A percentile compares a stretch with the other conserved stretches of the same genome.
Conservation (phyloP, 257 asterid species). For the Paraleonurus japonicus region DNA sequence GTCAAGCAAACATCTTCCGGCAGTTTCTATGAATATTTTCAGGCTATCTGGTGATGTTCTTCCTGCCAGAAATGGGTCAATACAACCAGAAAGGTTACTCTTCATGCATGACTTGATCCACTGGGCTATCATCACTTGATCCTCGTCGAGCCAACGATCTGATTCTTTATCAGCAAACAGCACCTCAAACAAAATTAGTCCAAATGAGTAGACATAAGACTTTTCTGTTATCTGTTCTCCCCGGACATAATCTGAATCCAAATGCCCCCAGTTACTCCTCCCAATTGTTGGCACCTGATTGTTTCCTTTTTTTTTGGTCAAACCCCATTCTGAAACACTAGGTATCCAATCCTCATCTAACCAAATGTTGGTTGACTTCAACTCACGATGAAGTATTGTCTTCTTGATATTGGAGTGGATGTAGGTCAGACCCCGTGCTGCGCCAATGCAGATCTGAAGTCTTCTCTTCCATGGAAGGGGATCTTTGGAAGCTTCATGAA, state of each 20-base stretch:
- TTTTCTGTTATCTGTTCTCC: conserved; percentile 43
- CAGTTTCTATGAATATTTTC: conserved; percentile 45
- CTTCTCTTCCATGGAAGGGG: conserved; percentile 67
- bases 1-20: conserved; percentile 55
- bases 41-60: conserved; percentile 52
- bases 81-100: conserved; percentile 35
- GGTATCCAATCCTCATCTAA: conserved; percentile 56
- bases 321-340: conserved; percentile 54
- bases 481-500: conserved; percentile 47
- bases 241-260: conserved; percentile 61
- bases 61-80: conserved; percentile 53
- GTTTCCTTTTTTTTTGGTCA: conserved; percentile 33
- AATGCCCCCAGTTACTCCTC: conserved; percentile 33
- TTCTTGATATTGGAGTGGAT: conserved; percentile 45
- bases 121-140: conserved; percentile 54
- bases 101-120: conserved; percentile 58
- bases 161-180: conserved; percentile 47
- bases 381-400: conserved; percentile 48
- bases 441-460: conserved; percentile 64
- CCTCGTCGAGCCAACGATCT: conserved; percentile 52
- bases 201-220: conserved; percentile 56
- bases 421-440: conserved; percentile 49
- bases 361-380: conserved; percentile 59
- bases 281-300: conserved; percentile 19
- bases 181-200: conserved; percentile 55